Base-by-base conservation (phyloP, 1,284 basidiomycete species). In the Fomitopsis palustris region DNA sequence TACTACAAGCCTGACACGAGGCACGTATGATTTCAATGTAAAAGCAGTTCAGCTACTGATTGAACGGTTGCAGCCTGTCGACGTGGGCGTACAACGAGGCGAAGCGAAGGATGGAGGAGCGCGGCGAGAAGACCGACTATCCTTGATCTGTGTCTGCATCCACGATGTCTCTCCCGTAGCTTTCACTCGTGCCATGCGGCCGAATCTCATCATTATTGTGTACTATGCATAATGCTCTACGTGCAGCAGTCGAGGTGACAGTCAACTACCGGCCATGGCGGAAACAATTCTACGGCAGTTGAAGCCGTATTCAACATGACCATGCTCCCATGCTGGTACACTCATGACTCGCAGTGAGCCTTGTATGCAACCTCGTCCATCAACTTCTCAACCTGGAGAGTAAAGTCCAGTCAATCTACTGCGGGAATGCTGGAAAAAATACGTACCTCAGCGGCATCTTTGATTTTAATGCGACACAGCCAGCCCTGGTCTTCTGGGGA, bases 1-100 rank as follows among this genome's bases (percentile, higher is more conserved):
- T 92, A 93, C 76, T 98, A 96, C 83, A 97, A 97, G 79, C 96
- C 96, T 6, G 95, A 98, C 73, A 96, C 92, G 19, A 95, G 90
- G 95, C 95, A 90, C 76, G 21, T 6, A 33, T 0, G 39, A 37
- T 55, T 57, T 25, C n/a, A n/a, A n/a, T n/a, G n/a, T n/a, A n/a
- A n/a, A n/a, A n/a, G n/a, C n/a, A n/a, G n/a, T n/a, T n/a, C n/a
- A n/a, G n/a, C n/a, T n/a, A n/a, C n/a, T n/a, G n/a, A n/a, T n/a
- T n/a, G n/a, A n/a, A n/a, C n/a, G 8, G 17, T 2, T 41, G 33
- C 39, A 95, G 93, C 70, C 89, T 96, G 74, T 89, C 93, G 76
- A 86, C 87, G 0, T 96, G 94, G 93, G 94, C 94, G 41, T 75
- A 95, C 71, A 81, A 88, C 66, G 94, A 96, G 75, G 93, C 93